Percentiles rank a stretch among this genome's conserved stretches.
These are phyloP conservation scores for Blepharisma stoltei DNA, from an alignment of 73 alveolate species.

Conservation along the genomic window DNA sequence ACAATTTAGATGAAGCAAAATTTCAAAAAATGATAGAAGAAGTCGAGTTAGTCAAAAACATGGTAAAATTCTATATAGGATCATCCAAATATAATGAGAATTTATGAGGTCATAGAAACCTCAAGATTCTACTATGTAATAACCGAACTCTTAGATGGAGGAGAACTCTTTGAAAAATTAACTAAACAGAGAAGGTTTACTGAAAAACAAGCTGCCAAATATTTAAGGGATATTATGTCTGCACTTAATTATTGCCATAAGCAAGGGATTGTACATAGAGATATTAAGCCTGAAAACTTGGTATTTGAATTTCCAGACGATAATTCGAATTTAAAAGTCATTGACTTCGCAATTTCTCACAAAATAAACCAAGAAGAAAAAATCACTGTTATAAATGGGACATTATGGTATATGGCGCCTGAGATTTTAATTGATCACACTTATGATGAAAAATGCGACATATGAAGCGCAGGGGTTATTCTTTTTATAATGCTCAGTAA, in stretches of 20 bases:
- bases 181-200: neutral
- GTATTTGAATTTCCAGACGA: conserved; percentile 8
- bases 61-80: conserved; percentile 28
- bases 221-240: neutral
- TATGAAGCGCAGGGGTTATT: conserved; percentile 26
- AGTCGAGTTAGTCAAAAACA: conserved; percentile 25
- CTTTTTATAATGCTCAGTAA: conserved; percentile 23
- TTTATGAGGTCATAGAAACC: conserved; percentile 81
- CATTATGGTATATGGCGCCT: conserved; percentile 25
- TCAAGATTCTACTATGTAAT: conserved; percentile 69
- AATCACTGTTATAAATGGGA: neutral
- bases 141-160: conserved; percentile 79
- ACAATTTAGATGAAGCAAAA: neutral
- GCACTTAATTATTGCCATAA: conserved; percentile 29
- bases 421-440: conserved; percentile 11
- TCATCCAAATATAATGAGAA: conserved; percentile 85
- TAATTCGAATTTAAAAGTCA: conserved; percentile 3
- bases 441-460: neutral
- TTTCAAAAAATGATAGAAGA: neutral
- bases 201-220: conserved; percentile 20
- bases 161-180: conserved; percentile 64
- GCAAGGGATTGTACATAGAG: neutral
- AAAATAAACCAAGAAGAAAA: neutral
- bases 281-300: conserved; percentile 30
- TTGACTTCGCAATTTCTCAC: conserved; percentile 28